Evolutionary conservation across 2,329 filamentous ascomycete genomes (phyloP).

Genomic region (Cordyceps pruinosa): DNA sequence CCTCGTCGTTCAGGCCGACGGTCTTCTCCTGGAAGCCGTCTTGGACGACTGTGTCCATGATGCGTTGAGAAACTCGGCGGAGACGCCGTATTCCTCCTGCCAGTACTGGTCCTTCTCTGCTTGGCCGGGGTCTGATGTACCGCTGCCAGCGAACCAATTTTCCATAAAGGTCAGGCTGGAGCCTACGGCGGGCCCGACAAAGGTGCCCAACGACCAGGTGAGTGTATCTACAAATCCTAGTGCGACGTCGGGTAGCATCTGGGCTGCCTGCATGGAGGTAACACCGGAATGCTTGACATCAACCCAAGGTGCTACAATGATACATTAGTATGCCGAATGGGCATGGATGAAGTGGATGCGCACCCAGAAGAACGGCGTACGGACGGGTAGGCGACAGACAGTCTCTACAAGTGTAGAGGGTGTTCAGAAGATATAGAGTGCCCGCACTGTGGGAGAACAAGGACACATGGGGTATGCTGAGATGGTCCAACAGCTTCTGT

Average conservation of each 20-base stretch:
- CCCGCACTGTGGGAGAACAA: constrained; percentile 26
- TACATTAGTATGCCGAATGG: not conserved
- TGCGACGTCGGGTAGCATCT: not conserved
- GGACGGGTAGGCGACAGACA: constrained; percentile 20
- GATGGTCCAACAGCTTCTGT: constrained; percentile 25
- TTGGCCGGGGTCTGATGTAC: not conserved
- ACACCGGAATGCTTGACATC: constrained; percentile 8
- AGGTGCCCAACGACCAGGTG: not conserved
- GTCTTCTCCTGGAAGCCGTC: not conserved
- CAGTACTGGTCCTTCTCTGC: not conserved
- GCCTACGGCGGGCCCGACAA: not conserved
- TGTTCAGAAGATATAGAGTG: constrained; percentile 26
- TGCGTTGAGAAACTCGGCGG: not conserved
- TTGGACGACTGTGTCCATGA: not conserved
- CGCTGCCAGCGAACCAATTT: not conserved
- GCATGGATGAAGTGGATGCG: not conserved
- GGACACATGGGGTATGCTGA: constrained; percentile 25
- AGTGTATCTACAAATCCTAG: not conserved
- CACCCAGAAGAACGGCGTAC: constrained; percentile 18
- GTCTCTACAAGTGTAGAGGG: constrained; percentile 20
- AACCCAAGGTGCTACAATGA: constrained; percentile 12
- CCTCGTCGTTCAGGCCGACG: not conserved
- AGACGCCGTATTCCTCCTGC: not conserved
- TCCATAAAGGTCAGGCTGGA: not conserved
- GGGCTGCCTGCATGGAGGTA: not conserved